Base-by-base conservation (phyloP, 306 rosid genomes). In the Carpinus fangiana region DNA sequence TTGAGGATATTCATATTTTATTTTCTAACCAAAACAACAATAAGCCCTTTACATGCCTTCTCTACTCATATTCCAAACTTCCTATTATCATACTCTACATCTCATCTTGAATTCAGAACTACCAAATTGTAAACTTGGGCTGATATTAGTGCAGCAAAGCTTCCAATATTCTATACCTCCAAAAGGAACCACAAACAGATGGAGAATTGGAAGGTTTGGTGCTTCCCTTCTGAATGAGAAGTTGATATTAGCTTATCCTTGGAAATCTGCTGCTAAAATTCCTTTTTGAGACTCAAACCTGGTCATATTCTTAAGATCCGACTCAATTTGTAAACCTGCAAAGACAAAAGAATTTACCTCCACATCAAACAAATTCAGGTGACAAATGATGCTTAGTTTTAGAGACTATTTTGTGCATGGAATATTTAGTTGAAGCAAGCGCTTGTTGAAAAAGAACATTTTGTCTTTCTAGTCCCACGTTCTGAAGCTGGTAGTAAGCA, bases 251-350 rank as follows among this genome's bases (percentile, higher is more conserved):
- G 28, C 36, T 45, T 61, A 21, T 18, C 47, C 78, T 54, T 46
- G 36, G 48, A 66, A 21, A 10, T 54, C 82, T 20, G 64, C 64
- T 21, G 11, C 68, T 9, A 51, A 82, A 61, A 55, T 59, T 45
- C 20, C 45, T 23, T 62, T 26, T 36, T 6, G 62, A 51, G 46
- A 66, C 16, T 46, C 47, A 67, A 67, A 41, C 18, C 51, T 72
- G 64, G 76, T 89, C 81, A 90, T 77, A 92, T 81, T 88, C 98
- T 88, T 73, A 94, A 86, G 77, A 94, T 92, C 62, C 98, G 87
- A 73, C 73, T 88, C 78, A 92, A 81, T 81, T 92, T 92, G 82
- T 90, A 92, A 83, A 89, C 98, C 98, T 94, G 87, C 72, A 81
- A 72, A 72, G 34, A 11, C 34, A 64, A 65, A 26, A 14, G 31